Evolutionary conservation across 352 stramenopile species (phyloP).

Genomic region (Globisporangium paroecandrum): DNA sequence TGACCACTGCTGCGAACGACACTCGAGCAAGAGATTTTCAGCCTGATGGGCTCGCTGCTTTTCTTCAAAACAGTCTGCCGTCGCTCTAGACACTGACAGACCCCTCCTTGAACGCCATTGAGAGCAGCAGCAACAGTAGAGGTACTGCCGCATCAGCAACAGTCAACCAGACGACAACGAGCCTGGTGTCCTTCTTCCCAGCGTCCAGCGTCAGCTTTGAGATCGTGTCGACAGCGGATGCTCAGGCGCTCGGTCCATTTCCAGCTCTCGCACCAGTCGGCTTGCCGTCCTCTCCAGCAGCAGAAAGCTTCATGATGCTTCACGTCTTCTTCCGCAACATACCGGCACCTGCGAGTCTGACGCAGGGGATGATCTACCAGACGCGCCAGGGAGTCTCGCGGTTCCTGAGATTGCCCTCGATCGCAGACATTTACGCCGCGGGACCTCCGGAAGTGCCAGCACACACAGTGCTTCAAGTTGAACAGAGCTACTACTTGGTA

Average conservation of each 20-base stretch:
- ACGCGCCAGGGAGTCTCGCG: constrained; percentile 36
- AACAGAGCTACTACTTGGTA: constrained; percentile 39
- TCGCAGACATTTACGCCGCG: constrained; percentile 21
- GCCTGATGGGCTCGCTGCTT: background rate
- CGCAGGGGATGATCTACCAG: constrained; percentile 42
- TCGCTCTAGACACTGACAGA: constrained; percentile 10
- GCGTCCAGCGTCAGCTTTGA: constrained; percentile 12
- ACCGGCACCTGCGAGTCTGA: constrained; percentile 28
- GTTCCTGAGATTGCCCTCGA: constrained; percentile 33
- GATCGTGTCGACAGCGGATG: constrained; percentile 13
- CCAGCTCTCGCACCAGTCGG: constrained; percentile 9
- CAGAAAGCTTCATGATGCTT: constrained; percentile 33
- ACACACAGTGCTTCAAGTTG: constrained; percentile 36
- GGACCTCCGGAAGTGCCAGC: constrained; percentile 23
- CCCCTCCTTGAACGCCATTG: background rate
- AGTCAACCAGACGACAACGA: background rate
- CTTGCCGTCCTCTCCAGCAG: constrained; percentile 2
- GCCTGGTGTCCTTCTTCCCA: background rate
- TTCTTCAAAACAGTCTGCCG: constrained; percentile 15
- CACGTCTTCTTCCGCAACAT: constrained; percentile 46
- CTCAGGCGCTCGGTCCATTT: constrained; percentile 25
- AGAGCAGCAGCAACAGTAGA: background rate
- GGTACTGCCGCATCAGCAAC: background rate
- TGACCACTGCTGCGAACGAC: background rate
- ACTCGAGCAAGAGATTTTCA: background rate